Conservation (phyloP, 345 rosid species). For the Murraya paniculata region DNA sequence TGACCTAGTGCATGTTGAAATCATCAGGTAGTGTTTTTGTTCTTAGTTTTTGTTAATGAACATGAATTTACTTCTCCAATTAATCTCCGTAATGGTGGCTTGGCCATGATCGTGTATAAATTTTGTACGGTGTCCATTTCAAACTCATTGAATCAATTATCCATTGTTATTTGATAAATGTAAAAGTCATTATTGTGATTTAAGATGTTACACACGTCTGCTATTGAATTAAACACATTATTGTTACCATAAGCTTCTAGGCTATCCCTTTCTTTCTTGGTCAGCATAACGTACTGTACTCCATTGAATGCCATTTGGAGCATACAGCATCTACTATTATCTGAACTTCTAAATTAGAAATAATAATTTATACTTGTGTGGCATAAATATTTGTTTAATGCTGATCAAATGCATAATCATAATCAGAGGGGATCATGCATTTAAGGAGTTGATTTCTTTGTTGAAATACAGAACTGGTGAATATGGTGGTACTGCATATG, state of each 20-base stretch:
- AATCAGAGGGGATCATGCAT: background rate
- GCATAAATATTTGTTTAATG: background rate
- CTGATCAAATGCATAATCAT: background rate
- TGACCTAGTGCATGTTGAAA: slow-evolving; percentile 57
- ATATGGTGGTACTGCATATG: slow-evolving; percentile 67
- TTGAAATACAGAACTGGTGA: slow-evolving; percentile 52
- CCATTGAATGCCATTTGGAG: background rate
- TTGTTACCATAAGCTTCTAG: background rate
- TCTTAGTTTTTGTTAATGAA: background rate
- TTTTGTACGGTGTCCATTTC: background rate
- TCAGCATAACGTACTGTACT: background rate
- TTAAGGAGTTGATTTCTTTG: background rate
- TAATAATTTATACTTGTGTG: background rate
- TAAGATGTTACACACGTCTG: background rate
- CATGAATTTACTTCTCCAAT: background rate
- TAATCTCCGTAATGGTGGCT: background rate
- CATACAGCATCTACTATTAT: background rate
- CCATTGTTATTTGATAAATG: background rate
- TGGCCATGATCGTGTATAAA: background rate
- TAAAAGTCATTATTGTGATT: background rate
- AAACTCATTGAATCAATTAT: background rate
- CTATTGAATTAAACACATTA: background rate
- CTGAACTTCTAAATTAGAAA: background rate
- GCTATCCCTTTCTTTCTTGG: background rate
- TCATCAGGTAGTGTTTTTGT: slow-evolving; percentile 51